Evolutionary conservation across 305 asterid species (phyloP).

Genomic region (Fraxinus nigra): DNA sequence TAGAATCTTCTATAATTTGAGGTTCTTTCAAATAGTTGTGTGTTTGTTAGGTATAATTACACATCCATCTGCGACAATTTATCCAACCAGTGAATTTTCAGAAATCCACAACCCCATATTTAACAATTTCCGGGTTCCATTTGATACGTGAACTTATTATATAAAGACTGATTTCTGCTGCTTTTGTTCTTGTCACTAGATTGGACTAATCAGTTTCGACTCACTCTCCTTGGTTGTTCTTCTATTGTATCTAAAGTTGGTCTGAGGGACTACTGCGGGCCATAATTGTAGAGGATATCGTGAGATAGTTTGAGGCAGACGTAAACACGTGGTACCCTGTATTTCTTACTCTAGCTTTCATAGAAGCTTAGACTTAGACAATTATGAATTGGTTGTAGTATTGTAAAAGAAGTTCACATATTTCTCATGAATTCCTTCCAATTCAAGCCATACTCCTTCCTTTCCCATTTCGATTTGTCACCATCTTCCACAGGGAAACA

Average conservation of each 20-base stretch:
- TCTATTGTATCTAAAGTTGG: neutral
- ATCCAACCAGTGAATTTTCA: neutral
- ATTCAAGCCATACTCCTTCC: neutral
- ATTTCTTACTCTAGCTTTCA: neutral
- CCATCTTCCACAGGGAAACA: neutral
- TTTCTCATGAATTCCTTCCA: neutral
- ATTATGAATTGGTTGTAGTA: neutral
- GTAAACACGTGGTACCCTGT: neutral
- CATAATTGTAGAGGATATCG: neutral
- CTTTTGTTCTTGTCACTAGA: neutral
- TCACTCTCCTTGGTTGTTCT: neutral
- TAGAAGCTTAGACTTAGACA: neutral
- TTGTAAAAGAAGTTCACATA: neutral
- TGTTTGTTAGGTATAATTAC: neutral
- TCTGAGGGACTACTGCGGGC: neutral
- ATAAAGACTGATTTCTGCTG: neutral
- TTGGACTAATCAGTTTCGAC: neutral
- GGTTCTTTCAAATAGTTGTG: neutral
- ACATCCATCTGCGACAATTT: neutral
- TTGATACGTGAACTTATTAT: neutral
- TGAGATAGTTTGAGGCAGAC: neutral
- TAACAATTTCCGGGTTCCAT: neutral
- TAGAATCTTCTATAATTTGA: neutral
- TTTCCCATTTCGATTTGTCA: neutral
- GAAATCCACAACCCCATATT: neutral